Evolutionary conservation across 352 stramenopile species (phyloP), one percentile per base, ranked within the genome.

Genomic region (Globisporangium mamillatum): DNA sequence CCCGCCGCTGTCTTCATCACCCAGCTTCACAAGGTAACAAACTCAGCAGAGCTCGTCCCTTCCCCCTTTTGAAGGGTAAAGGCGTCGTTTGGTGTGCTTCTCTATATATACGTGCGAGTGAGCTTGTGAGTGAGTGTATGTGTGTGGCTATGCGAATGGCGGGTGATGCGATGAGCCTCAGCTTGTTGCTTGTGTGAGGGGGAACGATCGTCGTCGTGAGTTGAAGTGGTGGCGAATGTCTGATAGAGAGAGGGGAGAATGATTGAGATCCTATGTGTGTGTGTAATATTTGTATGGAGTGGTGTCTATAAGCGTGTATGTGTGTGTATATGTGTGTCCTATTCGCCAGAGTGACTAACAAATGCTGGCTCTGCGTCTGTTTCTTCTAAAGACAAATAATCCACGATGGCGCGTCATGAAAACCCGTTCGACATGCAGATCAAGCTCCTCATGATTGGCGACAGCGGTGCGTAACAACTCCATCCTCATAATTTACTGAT

Each of bases 371-470:
- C 27, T 66, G 44, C 64, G 22, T 78, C 48, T 46, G 59, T 63
- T 24, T 71, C 22, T n/a, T 62, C 14, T 10, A 16, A 44, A 41
- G 44, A 67, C 66, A 79, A 68, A 62, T 53, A 67, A 54, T 71
- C 68, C 63, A 75, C 48, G 52, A 97, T 97, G 91, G 90, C 91
- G 66, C 87, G 87, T 68, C 87, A 97, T 79, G 89, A 97, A 44
- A 96, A 96, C 74, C 90, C 88, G 16, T 98, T 98, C 71, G 95
- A 98, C 75, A 98, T 99, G 92, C 96, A 99, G 83, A 98, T 99
- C 75, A 99, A 99, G 75, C 81, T 99, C 67, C 84, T 99, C 53
- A 99, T 98, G 93, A 98, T 99, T 66, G 96, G 96, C 29, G 95
- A 99, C 75, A 98, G 91, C 77, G 94, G 94, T 98, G 70, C 68